Base-by-base conservation (phyloP, 345 rosid genomes). In the Triadica sebifera region DNA sequence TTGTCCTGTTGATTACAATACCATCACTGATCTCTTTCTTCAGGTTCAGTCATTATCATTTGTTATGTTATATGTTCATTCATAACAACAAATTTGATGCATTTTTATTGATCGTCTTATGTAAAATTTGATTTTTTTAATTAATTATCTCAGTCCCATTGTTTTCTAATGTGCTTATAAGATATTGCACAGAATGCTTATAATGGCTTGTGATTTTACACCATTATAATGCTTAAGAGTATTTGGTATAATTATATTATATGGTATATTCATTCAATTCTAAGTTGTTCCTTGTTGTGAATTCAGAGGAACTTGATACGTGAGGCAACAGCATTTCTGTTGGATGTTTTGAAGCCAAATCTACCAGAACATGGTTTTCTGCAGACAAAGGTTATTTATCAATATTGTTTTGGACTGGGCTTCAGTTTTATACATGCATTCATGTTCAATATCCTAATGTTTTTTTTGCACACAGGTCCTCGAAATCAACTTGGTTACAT, bases 21-120 rank as follows among this genome's bases (percentile, higher is more conserved):
- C 97, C 74, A 91, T 96, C 71, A 93, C 99, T 34, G 99, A 96
- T 90, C 96, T 96, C 50, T 96, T 96, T 75, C 98, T 96, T 80
- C 99, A 96, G 99, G 99, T 96, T 52, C 78, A 78, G 15, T 72
- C 58, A 11, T 56, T 15, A 19, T 45, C n/a, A 4, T 0, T 37
- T 22, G 7, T 62, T 51, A 9, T 38, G 25, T 50, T 19, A 24
- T n/a, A 20, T 16, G 0, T 34, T 22, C 4, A 57, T 43, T 49
- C 58, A 20, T 37, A 37, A 38, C 16, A 4, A 9, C 10, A 61
- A 47, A 8, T 34, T 47, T 15, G 41, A 37, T 70, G 67, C 46
- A 37, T 29, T 20, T 72, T 25, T 19, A 15, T 60, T 60, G 38
- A 43, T 25, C 2, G 34, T 2, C 34, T 29, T 71, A n/a, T 12